A percentile compares a stretch with the other conserved stretches of the same genome.
Evolutionary conservation across 169 alveolate genomes (phyloP).

Genomic region (Cryptosporidium sp.): DNA sequence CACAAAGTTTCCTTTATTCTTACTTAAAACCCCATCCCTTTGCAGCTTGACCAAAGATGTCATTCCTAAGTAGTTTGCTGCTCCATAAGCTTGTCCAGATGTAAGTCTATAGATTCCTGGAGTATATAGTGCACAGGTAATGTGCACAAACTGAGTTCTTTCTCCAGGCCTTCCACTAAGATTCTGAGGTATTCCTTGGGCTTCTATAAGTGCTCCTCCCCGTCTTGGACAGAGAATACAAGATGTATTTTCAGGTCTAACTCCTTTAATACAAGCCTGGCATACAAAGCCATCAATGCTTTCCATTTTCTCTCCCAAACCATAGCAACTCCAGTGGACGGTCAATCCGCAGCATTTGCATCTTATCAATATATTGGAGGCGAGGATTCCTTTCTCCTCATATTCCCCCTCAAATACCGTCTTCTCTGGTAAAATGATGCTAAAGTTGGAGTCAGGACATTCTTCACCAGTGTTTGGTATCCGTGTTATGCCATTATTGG

Average conservation of each 20-base stretch:
- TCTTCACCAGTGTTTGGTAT: neutral
- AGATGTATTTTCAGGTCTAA: constrained; percentile 34
- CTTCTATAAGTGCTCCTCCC: constrained; percentile 55
- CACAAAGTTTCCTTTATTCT: constrained; percentile 15
- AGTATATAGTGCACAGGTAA: constrained; percentile 42
- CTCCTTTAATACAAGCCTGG: constrained; percentile 38
- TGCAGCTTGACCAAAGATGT: constrained; percentile 41
- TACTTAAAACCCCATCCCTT: neutral
- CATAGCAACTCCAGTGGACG: constrained; percentile 64
- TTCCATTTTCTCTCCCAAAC: neutral
- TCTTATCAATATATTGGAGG: constrained; percentile 1
- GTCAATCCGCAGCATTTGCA: constrained; percentile 54
- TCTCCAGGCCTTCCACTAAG: neutral
- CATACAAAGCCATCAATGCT: constrained; percentile 11
- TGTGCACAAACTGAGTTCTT: constrained; percentile 38
- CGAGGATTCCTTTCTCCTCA: neutral
- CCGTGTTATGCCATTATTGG: neutral
- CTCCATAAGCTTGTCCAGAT: constrained; percentile 29
- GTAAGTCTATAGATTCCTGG: constrained; percentile 39
- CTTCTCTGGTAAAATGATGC: neutral
- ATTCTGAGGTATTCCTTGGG: constrained; percentile 23
- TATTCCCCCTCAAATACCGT: neutral
- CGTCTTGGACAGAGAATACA: constrained; percentile 62
- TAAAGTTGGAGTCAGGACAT: neutral
- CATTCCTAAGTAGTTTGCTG: constrained; percentile 56